Conservation (phyloP, 2,329 filamentous ascomycete species). For the Beauveria scarabaeidicola region DNA sequence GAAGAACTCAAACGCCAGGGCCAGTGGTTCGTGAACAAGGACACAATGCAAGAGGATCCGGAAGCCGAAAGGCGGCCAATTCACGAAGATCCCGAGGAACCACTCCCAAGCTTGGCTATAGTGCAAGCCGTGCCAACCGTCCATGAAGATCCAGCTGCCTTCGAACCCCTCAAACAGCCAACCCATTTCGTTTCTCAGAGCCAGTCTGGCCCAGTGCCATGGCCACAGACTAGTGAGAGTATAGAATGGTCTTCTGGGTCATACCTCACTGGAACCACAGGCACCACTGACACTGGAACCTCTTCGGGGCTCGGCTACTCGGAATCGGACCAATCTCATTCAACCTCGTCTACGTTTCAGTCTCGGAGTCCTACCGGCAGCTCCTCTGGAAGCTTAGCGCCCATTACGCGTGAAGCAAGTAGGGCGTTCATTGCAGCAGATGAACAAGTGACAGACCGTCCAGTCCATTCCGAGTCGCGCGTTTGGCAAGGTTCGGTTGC, state of each 20-base stretch:
- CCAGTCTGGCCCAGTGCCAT: not conserved
- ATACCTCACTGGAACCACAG: not conserved
- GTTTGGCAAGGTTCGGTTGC: not conserved
- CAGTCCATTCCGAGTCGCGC: no score
- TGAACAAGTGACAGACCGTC: not conserved
- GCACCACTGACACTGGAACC: not conserved
- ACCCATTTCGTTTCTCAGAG: not conserved
- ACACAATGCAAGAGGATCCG: not conserved
- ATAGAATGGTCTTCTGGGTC: not conserved
- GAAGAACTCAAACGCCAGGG: not conserved
- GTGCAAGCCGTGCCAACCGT: not conserved
- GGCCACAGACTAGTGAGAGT: not conserved
- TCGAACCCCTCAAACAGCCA: not conserved
- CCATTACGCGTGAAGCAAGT: not conserved
- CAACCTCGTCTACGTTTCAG: not conserved
- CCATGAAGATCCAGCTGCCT: not conserved
- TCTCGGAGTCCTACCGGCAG: not conserved
- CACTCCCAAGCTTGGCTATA: not conserved
- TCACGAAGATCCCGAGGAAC: not conserved
- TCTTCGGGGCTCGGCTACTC: not conserved
- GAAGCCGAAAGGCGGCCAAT: not conserved
- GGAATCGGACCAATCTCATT: not conserved
- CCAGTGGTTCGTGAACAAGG: not conserved
- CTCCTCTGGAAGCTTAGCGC: not conserved
- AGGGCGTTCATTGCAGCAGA: not conserved